Percentiles rank a stretch among this genome's conserved stretches.
phyloP scores from a whole-genome alignment of 768 basidiomycete genomes.

The Ramaria rubella region DNA sequence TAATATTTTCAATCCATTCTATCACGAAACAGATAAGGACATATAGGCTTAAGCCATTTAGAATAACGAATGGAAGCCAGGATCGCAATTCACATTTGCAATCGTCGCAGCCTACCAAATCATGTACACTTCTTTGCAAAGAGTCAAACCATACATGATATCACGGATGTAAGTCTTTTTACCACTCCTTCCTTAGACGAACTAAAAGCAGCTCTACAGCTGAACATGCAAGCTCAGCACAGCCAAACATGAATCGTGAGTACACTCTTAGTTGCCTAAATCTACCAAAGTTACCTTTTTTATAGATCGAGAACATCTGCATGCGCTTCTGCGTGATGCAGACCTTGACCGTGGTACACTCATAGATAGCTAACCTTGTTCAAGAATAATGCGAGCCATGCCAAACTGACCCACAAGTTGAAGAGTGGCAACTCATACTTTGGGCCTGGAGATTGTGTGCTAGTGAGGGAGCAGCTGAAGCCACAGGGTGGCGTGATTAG shows the following conservation, averaged over 20 bases:
- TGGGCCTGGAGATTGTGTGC: too few species aligned
- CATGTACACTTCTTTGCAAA: too few species aligned
- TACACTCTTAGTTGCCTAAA: neutral
- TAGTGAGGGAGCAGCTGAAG: too few species aligned
- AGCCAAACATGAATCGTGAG: neutral
- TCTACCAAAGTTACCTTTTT: neutral
- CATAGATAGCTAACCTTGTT: too few species aligned
- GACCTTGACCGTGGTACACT: neutral
- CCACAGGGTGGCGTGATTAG: too few species aligned
- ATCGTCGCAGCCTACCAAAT: neutral
- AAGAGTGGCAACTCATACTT: too few species aligned
- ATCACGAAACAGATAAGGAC: neutral
- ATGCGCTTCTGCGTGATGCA: neutral
- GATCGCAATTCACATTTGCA: neutral
- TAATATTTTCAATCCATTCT: neutral
- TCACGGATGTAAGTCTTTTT: neutral
- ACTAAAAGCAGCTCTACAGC: neutral
- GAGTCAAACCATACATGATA: too few species aligned
- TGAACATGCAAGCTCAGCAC: neutral
- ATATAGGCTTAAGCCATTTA: constrained; percentile 3
- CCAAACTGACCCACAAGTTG: too few species aligned
- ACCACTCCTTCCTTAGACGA: neutral
- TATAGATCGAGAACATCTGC: neutral
- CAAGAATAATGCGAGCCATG: too few species aligned
- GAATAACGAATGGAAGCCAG: neutral